Base-by-base conservation (phyloP, 345 rosid species). In the Excoecaria cochinchinensis region DNA sequence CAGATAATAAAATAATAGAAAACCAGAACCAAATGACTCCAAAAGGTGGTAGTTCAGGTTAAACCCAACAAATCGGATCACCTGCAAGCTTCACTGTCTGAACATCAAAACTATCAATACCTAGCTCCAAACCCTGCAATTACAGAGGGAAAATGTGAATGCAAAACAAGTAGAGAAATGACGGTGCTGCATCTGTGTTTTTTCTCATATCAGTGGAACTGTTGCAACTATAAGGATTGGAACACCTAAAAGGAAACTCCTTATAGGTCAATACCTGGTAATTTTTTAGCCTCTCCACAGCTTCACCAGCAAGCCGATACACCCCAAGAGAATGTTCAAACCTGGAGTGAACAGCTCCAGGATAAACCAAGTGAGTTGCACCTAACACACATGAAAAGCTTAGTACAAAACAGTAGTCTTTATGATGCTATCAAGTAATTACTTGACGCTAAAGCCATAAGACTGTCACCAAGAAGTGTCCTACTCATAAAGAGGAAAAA, bases 241-340 rank as follows among this genome's bases (percentile, higher is more conserved):
- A 64, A 59, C 53, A n/a, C 36, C 67, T 55, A 74, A 19, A 82
- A 74, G 70, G 52, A 64, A 61, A 63, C 69, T 47, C 71, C 14
- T 4, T 8, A 53, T 38, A 11, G 65, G 16, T 55, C 19, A 16
- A n/a, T 79, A 92, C 97, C 82, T 95, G 97, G 82, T 75, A 82
- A 52, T 3, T 77, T 84, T 88, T 88, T 19, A 94, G 86, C 89
- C 60, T 85, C 76, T 86, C 90, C 77, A 86, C 88, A 59, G 91
- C 88, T 82, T 86, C 87, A 69, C 95, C 90, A 15, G 98, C 97
- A 73, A 94, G 91, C 90, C 91, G 85, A 79, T 89, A 92, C 46
- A 95, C 97, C 15, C 99, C 97, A 72, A 95, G 91, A 76, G 97
- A 95, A 84, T 95, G 99, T 71, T 95, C 99, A 78, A 92, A 92